phyloP scores from a whole-genome alignment of 2,329 filamentous ascomycete species.

The Aureobasidium musti region DNA sequence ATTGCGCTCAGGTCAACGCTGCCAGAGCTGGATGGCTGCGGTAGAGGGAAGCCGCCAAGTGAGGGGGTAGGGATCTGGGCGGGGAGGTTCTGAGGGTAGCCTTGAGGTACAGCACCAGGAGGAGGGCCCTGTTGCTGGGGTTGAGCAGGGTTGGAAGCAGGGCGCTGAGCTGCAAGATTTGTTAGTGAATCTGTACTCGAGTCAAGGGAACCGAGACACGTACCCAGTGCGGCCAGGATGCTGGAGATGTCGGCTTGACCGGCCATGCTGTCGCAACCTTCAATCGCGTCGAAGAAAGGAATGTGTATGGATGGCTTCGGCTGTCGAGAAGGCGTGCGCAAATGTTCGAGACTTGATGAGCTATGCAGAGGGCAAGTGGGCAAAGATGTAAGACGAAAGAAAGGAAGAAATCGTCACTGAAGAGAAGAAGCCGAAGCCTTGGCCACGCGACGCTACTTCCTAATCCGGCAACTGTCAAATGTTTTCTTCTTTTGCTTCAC shows the following conservation, averaged over 20 bases:
- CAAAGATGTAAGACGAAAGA: not conserved
- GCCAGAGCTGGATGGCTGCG: conserved; percentile 71
- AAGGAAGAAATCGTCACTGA: conserved; percentile 19
- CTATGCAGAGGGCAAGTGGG: not conserved
- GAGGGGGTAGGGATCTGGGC: conserved; percentile 43
- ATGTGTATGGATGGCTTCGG: not conserved
- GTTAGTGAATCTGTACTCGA: conserved; percentile 22
- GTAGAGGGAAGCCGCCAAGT: conserved; percentile 54
- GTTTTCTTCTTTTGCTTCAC: not conserved
- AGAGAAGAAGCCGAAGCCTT: conserved; percentile 16
- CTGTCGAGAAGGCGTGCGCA: not conserved
- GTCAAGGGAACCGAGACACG: conserved; percentile 26
- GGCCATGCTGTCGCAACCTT: conserved; percentile 43
- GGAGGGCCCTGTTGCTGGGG: conserved; percentile 40
- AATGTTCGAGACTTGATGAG: not conserved
- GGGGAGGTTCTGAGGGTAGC: conserved; percentile 46
- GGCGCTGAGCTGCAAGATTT: conserved; percentile 48
- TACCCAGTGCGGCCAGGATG: conserved; percentile 56
- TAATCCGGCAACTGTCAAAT: conserved; percentile 1
- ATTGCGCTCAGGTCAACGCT: conserved; percentile 79
- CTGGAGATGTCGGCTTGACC: conserved; percentile 53
- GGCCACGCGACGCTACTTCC: conserved; percentile 16
- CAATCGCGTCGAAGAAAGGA: not conserved
- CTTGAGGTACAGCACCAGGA: conserved; percentile 45
- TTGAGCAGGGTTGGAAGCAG: conserved; percentile 47